Evolutionary conservation across 208 protist genomes (phyloP), one percentile per base, ranked within the genome.

Genomic region (Leishmania aethiopica): DNA sequence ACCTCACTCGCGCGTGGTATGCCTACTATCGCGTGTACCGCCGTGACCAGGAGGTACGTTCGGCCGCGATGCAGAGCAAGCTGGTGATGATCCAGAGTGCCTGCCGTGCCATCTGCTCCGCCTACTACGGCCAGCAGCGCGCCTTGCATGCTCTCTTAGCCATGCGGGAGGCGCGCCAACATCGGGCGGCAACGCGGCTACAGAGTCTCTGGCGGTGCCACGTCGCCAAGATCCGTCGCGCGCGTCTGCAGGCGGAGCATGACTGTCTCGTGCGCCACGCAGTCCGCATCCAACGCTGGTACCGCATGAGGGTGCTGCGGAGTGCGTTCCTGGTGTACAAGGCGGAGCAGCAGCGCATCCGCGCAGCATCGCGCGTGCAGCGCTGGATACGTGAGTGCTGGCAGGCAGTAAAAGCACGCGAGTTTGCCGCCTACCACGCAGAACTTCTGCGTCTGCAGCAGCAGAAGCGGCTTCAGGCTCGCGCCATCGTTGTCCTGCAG

Each of bases 1-100:
- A 93, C 53, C 77, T 97, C 72, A 93, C 95, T 32, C 92, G 95
- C 11, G 92, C 93, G 62, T 97, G 94, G 94, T 95, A 96, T 79
- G 73, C 86, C 17, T 95, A 96, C 89, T 95, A 95, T 85, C 91
- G 91, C 40, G 88, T 82, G n/a, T 93, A 94, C 78, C 89, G 90
- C 37, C 91, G 91, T 53, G 84, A 96, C 51, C 89, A 95, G 84
- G 88, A 92, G 59, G 83, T 96, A 73, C 89, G 87, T 57, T 93
- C 89, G 6, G 92, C 93, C 35, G 91, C 83, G 59, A 96, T 86
- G 81, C 88, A 93, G 84, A 88, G 87, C 49, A 77, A 77, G 57
- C 79, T 96, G 62, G 84, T 84, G 17, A n/a, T 93, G 60, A 90
- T 98, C 15, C 95, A 98, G 81, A 78, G 86, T 70, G 86, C 83